Base-by-base conservation (phyloP, 2,329 filamentous ascomycete genomes). In the Penicillium crustosum region DNA sequence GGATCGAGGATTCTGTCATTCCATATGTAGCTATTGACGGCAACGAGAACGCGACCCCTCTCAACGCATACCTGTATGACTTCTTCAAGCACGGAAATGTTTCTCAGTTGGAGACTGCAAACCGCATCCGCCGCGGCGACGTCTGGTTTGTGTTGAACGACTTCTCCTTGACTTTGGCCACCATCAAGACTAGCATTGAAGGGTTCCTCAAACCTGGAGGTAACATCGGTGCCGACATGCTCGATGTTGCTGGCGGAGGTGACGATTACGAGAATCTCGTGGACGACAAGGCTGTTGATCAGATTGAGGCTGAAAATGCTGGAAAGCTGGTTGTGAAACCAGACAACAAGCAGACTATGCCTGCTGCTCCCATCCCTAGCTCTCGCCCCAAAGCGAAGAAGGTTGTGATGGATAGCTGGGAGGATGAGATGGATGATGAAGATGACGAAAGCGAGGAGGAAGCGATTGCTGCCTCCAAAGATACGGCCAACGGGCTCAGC, bases 51-150 rank as follows among this genome's bases (percentile, higher is more conserved):
- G 69, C 76, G 2, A 78, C 80, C 56, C 61, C 73, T 59, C 60
- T 77, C 15, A 77, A 78, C 51, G 74, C 74, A 0, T 77, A 74
- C 54, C 75, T 93, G 0, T 85, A 88, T 59, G 88, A 93, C 71
- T 93, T 92, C 73, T 92, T 85, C 79, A 89, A 86, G 72, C 86
- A 93, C 65, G 89, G 89, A 4, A 84, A 88, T 66, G 70, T 86
- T 23, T 69, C 78, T 1, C 82, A 85, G 0, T 75, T 93, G 2
- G 82, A 83, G 13, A 75, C 72, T 0, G 87, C 86, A 31, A 93
- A 93, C 68, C 79, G 82, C 3, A 86, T 93, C 67, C 84, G 83
- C 44, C 75, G 77, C 1, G 83, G 84, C 5, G 87, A 91, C 47
- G 80, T 90, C 9, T 93, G 89, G 89, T 92, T 88, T 66, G 68